A percentile compares a stretch with the other conserved stretches of the same genome.
Conservation (phyloP, 768 basidiomycete genomes). For the Termitomyces eurrhizus region DNA sequence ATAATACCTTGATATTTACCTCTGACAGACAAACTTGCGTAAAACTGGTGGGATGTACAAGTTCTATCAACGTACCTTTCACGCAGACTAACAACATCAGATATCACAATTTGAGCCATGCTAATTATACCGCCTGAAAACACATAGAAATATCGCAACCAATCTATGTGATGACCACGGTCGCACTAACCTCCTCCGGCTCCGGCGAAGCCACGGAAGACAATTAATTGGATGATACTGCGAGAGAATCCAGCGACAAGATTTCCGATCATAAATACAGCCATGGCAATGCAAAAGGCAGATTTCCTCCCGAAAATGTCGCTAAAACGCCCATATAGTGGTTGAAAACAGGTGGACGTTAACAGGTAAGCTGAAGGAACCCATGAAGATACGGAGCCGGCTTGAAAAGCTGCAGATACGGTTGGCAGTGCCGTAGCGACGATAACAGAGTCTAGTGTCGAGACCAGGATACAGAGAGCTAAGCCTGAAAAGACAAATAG, state of each 20-base stretch:
- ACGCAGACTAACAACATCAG: conserved; percentile 67
- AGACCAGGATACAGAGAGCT: conserved; percentile 56
- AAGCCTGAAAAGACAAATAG: conserved; percentile 60
- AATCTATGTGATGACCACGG: background rate
- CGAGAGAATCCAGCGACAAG: conserved; percentile 61
- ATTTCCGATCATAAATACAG: conserved; percentile 63
- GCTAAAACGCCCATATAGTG: conserved; percentile 57
- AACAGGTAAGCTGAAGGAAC: conserved; percentile 70
- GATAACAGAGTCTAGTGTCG: conserved; percentile 67
- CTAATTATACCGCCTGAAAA: conserved; percentile 54
- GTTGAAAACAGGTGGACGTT: conserved; percentile 62
- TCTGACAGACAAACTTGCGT: conserved; percentile 26
- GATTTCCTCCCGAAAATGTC: conserved; percentile 68
- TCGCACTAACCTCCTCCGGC: conserved; percentile 51
- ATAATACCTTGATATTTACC: conserved; percentile 81
- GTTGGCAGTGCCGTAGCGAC: conserved; percentile 72
- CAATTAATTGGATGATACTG: conserved; percentile 62
- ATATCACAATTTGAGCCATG: conserved; percentile 67
- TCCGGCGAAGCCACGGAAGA: conserved; percentile 65
- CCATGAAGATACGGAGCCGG: conserved; percentile 63
- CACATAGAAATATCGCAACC: background rate
- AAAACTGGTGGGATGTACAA: background rate
- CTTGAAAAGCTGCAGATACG: conserved; percentile 60
- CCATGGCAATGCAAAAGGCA: conserved; percentile 52
- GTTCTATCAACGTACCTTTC: conserved; percentile 40